phyloP scores from a whole-genome alignment of 371 early-diverging fungal species.

The Mucor velutinosus region DNA sequence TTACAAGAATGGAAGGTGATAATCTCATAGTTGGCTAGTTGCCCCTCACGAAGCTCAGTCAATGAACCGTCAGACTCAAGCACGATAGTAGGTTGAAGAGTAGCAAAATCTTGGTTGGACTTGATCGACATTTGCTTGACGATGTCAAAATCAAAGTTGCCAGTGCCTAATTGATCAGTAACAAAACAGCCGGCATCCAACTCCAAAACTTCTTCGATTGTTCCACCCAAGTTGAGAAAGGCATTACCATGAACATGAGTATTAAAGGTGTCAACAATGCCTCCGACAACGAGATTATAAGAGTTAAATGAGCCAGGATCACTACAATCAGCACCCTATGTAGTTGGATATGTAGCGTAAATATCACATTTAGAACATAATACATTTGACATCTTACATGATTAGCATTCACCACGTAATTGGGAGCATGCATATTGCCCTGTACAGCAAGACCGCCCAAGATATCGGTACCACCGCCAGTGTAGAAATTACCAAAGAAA shows the following conservation, averaged over 20 bases:
- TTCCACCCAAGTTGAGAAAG: not conserved
- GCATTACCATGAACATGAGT: slow-evolving; percentile 9
- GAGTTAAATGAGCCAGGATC: not conserved
- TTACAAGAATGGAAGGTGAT: slow-evolving; percentile 19
- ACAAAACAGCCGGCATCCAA: not conserved
- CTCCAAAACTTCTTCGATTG: not conserved
- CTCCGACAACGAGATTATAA: slow-evolving; percentile 9
- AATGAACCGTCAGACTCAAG: not conserved
- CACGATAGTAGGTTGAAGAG: not conserved
- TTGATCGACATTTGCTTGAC: not conserved
- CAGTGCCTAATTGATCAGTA: not conserved
- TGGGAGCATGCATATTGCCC: slow-evolving; percentile 17
- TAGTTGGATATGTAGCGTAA: not conserved
- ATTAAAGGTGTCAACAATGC: not conserved
- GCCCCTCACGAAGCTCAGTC: not conserved
- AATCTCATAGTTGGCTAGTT: not conserved
- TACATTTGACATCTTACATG: not conserved
- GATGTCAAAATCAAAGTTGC: slow-evolving; percentile 2
- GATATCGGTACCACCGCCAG: slow-evolving; percentile 20
- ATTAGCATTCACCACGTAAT: slow-evolving; percentile 25
- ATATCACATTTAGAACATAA: not conserved
- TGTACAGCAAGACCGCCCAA: slow-evolving; percentile 27
- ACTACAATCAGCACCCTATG: not conserved
- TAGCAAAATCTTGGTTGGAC: not conserved
- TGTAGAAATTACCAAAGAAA: slow-evolving; percentile 23